These are phyloP conservation scores for Phytopythium chamaehyphon DNA, from an alignment of 352 stramenopile species.

Conservation along the genomic window DNA sequence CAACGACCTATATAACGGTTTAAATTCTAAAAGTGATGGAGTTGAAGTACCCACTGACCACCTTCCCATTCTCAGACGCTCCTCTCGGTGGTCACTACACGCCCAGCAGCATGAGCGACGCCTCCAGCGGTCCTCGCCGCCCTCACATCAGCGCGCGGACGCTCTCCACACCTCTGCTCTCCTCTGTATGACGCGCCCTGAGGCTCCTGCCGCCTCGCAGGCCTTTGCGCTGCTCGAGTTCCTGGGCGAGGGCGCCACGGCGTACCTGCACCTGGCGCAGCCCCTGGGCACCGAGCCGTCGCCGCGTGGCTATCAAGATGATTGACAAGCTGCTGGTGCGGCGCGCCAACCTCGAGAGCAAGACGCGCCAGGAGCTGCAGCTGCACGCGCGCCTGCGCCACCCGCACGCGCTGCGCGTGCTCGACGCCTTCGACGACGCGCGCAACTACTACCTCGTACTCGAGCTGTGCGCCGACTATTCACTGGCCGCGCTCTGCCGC, in stretches of 20 bases:
- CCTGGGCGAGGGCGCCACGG: conserved; percentile 67
- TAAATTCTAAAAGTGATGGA: too few relatives aligned
- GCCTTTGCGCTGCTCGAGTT: conserved; percentile 74
- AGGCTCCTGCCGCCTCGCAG: conserved; percentile 11
- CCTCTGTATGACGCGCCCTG: not conserved
- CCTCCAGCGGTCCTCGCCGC: not conserved
- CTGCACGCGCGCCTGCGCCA: conserved; percentile 59
- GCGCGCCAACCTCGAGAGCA: conserved; percentile 52
- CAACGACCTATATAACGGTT: too few relatives aligned
- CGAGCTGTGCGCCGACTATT: conserved; percentile 53
- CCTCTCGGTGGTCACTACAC: too few relatives aligned
- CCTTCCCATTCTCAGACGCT: too few relatives aligned
- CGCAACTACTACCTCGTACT: conserved; percentile 77
- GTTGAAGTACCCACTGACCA: too few relatives aligned
- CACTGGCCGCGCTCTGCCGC: conserved; percentile 41
- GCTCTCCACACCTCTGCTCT: not conserved
- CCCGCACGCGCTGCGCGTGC: conserved; percentile 41
- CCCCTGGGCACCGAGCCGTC: conserved; percentile 18
- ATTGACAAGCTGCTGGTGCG: conserved; percentile 74
- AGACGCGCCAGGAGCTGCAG: conserved; percentile 65
- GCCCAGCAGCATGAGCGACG: too few relatives aligned
- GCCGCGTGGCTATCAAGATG: conserved; percentile 72
- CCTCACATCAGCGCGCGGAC: conserved; percentile 3
- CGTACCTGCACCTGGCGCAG: conserved; percentile 71
- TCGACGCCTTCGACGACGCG: conserved; percentile 67